Evolutionary conservation across 768 basidiomycete species (phyloP).

Genomic region (Lactarius hatsudake): DNA sequence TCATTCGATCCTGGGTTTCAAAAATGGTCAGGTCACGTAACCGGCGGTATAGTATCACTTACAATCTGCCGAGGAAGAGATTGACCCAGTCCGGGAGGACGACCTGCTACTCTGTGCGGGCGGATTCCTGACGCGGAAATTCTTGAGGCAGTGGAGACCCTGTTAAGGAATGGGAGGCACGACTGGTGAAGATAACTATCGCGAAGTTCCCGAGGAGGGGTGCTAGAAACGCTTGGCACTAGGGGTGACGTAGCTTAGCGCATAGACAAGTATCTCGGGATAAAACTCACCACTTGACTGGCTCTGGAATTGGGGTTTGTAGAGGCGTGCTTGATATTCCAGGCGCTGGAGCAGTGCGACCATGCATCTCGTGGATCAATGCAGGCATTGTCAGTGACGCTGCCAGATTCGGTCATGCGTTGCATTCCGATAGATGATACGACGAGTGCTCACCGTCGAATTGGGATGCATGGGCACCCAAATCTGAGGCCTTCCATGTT

Average conservation of each 20-base stretch:
- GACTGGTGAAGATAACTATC: constrained; percentile 28
- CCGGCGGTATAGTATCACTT: constrained; percentile 2
- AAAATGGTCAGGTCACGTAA: neutral
- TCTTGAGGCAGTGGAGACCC: constrained; percentile 24
- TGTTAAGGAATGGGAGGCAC: constrained; percentile 25
- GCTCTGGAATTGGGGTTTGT: constrained; percentile 9
- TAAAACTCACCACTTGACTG: constrained; percentile 6
- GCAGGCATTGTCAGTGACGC: constrained; percentile 21
- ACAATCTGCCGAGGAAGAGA: constrained; percentile 25
- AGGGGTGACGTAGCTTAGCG: neutral
- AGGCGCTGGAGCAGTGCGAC: neutral
- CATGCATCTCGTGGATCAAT: constrained; percentile 16
- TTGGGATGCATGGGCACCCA: constrained; percentile 5
- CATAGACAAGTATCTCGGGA: neutral
- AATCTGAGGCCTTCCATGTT: constrained; percentile 21
- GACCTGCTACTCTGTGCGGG: constrained; percentile 19
- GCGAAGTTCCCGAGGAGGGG: constrained; percentile 20
- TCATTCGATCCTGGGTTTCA: constrained; percentile 34
- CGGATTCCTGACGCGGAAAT: constrained; percentile 15
- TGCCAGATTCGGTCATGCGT: neutral
- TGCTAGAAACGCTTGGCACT: constrained; percentile 5
- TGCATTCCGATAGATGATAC: neutral
- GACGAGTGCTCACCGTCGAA: constrained; percentile 9
- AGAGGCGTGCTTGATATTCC: constrained; percentile 14
- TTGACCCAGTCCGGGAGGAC: constrained; percentile 22